Conservation (phyloP, 306 rosid species). For the Castanea mollissima region DNA sequence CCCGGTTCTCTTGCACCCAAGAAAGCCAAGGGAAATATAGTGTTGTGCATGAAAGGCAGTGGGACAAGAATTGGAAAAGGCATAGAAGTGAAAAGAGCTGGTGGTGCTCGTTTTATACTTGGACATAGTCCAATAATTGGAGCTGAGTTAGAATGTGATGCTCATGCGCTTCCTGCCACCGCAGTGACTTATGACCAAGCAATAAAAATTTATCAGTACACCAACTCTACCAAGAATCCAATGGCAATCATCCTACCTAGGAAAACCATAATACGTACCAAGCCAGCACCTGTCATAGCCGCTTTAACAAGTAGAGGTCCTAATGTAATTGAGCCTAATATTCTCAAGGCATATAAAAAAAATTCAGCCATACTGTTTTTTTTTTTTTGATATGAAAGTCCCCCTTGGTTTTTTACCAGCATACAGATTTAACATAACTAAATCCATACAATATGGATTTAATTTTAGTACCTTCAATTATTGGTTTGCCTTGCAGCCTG, state of each 20-base stretch:
- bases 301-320: constrained; percentile 83
- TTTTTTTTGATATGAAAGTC: no score
- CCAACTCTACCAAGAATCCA: constrained; percentile 45
- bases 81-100: constrained; percentile 64
- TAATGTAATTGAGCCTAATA: constrained; percentile 61
- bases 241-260: constrained; percentile 55
- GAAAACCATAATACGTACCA: constrained; percentile 50
- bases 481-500: no score
- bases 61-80: constrained; percentile 58
- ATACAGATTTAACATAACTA: no score
- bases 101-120: constrained; percentile 64
- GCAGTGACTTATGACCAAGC: constrained; percentile 45
- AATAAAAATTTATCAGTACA: constrained; percentile 43
- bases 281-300: constrained; percentile 82
- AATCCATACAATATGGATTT: no score
- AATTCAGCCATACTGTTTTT: not conserved
- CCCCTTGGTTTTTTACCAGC: no score
- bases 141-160: constrained; percentile 47
- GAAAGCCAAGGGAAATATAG: constrained; percentile 70
- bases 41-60: constrained; percentile 69
- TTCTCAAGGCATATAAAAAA: constrained; percentile 58
- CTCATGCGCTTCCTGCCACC: constrained; percentile 76
- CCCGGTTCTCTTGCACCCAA: constrained; percentile 53
- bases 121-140: constrained; percentile 49
- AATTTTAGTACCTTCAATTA: no score